Conservation (phyloP, 148 eudicot genomes). For the Tetragonia tetragonoides region DNA sequence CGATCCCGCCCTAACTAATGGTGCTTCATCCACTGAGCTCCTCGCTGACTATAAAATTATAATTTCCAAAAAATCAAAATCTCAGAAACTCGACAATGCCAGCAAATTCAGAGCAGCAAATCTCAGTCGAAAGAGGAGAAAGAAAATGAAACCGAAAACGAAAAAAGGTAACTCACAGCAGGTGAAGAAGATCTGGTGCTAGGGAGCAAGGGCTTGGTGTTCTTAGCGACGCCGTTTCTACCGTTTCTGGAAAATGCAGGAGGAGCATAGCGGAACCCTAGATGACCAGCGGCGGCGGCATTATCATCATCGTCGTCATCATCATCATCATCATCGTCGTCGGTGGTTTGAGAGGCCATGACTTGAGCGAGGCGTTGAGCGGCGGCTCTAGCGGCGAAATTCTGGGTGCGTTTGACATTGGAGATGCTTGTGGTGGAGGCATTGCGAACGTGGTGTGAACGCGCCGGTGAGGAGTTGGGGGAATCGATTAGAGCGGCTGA, state of each 20-base stretch:
- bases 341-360: slow-evolving; percentile 76
- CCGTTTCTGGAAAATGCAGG: slow-evolving; percentile 40
- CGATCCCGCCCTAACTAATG: slow-evolving; percentile 40
- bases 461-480: slow-evolving; percentile 34
- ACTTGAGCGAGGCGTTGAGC: slow-evolving; percentile 89
- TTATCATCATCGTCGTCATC: slow-evolving; percentile 33
- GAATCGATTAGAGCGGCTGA: slow-evolving; percentile 26
- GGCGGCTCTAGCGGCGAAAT: slow-evolving; percentile 82
- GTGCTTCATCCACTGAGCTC: slow-evolving; percentile 41
- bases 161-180: slow-evolving; percentile 27
- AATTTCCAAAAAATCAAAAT: not conserved
- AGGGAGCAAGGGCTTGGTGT: slow-evolving; percentile 20
- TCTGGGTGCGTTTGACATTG: slow-evolving; percentile 71
- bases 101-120: slow-evolving; percentile 1
- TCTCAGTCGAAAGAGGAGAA: not conserved
- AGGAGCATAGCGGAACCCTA: slow-evolving; percentile 42
- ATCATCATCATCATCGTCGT: slow-evolving; percentile 53
- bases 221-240: slow-evolving; percentile 17
- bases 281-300: slow-evolving; percentile 30
- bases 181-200: slow-evolving; percentile 52
- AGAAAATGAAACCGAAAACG: not conserved
- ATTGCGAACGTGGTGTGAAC: slow-evolving; percentile 53
- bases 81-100: not conserved
- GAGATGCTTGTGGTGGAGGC: slow-evolving; percentile 61
- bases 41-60: slow-evolving; percentile 36